Evolutionary conservation across 106 monocot genomes (phyloP).

Genomic region (Platanthera zijinensis): DNA sequence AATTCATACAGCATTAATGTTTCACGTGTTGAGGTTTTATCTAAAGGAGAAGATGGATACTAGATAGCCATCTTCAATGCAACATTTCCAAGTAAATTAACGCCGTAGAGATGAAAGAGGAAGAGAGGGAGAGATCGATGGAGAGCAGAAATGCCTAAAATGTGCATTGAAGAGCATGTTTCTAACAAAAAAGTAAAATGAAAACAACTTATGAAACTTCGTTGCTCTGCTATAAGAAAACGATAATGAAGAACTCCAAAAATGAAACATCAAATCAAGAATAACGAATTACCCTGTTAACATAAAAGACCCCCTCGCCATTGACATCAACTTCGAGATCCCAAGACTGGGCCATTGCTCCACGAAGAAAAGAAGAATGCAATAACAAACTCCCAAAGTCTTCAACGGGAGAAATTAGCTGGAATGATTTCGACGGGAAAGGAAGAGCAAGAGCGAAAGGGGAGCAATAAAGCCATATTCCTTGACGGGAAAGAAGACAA

Average conservation of each 20-base stretch:
- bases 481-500: constrained; percentile 22
- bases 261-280: neutral
- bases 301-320: constrained; percentile 18
- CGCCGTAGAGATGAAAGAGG: neutral
- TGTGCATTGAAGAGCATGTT: neutral
- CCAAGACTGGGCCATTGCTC: constrained; percentile 2
- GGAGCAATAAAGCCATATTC: constrained; percentile 30
- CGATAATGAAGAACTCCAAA: neutral
- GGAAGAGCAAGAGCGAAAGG: constrained; percentile 11
- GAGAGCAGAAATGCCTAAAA: neutral
- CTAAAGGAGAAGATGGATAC: neutral
- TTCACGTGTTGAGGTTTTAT: neutral
- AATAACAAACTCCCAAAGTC: neutral
- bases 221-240: neutral
- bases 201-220: neutral
- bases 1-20: neutral
- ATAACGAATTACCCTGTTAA: constrained; percentile 16
- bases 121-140: neutral
- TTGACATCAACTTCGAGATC: constrained; percentile 10
- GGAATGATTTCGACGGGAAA: constrained; percentile 27
- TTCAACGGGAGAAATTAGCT: neutral
- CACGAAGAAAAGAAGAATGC: neutral
- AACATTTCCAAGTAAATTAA: neutral
- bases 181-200: neutral
- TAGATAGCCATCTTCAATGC: neutral